Evolutionary conservation across 768 basidiomycete genomes (phyloP).

Genomic region (Lyophyllum atratum): DNA sequence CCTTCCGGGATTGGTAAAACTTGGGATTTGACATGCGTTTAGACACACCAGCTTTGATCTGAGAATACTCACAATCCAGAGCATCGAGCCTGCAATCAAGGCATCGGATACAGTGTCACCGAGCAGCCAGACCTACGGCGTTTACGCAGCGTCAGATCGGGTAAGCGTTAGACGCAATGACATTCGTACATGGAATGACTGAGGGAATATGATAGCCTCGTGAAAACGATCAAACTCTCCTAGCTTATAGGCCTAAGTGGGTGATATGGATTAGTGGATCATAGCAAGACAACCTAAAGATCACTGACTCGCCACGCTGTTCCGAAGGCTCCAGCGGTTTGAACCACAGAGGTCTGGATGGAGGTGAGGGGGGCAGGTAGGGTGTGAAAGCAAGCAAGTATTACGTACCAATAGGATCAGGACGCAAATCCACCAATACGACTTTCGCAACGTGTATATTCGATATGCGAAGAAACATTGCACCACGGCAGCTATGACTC

Average conservation of each 20-base stretch:
- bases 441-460: neutral
- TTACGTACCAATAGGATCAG: neutral
- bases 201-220: neutral
- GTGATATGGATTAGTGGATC: too few relatives aligned
- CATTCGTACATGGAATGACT: neutral
- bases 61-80: neutral
- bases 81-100: neutral
- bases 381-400: too few relatives aligned
- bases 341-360: neutral
- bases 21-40: neutral
- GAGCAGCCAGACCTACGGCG: neutral
- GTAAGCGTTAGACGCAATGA: neutral
- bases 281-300: neutral
- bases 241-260: neutral
- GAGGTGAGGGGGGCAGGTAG: neutral
- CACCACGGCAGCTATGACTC: neutral
- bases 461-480: neutral
- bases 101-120: neutral
- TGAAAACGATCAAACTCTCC: neutral
- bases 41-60: neutral
- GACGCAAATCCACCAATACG: neutral
- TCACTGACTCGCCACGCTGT: neutral
- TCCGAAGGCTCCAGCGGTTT: neutral
- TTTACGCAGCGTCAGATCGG: neutral
- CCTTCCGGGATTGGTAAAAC: neutral